phyloP scores from a whole-genome alignment of 2,329 filamentous ascomycete genomes.

The Colletotrichum sidae region DNA sequence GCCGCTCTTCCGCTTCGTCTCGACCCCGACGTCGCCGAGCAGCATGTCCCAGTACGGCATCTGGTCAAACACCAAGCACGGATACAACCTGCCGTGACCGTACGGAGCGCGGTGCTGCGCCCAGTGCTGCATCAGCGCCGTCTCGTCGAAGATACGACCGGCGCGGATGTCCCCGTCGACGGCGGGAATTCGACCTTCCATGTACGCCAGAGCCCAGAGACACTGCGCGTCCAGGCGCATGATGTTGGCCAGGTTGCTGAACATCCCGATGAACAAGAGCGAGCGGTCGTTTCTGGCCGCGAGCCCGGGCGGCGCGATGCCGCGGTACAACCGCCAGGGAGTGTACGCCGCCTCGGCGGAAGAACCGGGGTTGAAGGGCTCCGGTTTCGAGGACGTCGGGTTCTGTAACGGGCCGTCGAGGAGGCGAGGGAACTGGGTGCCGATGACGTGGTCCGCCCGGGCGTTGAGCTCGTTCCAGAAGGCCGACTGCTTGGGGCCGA shows the following conservation, averaged over 20 bases:
- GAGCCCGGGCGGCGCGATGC: conserved; percentile 41
- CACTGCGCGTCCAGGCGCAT: conserved; percentile 59
- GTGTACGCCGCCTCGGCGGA: conserved; percentile 35
- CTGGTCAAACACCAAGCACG: conserved; percentile 70
- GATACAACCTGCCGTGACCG: conserved; percentile 61
- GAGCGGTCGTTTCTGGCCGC: conserved; percentile 52
- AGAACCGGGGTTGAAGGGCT: conserved; percentile 37
- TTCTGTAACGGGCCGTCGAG: conserved; percentile 30
- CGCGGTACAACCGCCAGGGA: conserved; percentile 44
- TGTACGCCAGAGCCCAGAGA: conserved; percentile 68
- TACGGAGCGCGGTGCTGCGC: conserved; percentile 61
- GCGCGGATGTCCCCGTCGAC: conserved; percentile 18
- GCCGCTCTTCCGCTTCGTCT: conserved; percentile 50
- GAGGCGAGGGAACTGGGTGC: conserved; percentile 35
- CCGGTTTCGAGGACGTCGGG: conserved; percentile 28
- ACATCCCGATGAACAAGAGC: conserved; percentile 61
- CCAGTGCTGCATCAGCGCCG: conserved; percentile 64
- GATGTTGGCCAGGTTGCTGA: conserved; percentile 57
- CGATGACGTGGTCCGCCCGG: conserved; percentile 37
- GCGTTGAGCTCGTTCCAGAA: conserved; percentile 38
- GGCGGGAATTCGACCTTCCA: conserved; percentile 57
- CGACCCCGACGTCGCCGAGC: conserved; percentile 64
- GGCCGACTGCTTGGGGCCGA: conserved; percentile 25
- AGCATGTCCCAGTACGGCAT: conserved; percentile 69
- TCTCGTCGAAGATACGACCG: conserved; percentile 46